Conservation (phyloP, 257 asterid genomes). For the Solanum sparsipilum region DNA sequence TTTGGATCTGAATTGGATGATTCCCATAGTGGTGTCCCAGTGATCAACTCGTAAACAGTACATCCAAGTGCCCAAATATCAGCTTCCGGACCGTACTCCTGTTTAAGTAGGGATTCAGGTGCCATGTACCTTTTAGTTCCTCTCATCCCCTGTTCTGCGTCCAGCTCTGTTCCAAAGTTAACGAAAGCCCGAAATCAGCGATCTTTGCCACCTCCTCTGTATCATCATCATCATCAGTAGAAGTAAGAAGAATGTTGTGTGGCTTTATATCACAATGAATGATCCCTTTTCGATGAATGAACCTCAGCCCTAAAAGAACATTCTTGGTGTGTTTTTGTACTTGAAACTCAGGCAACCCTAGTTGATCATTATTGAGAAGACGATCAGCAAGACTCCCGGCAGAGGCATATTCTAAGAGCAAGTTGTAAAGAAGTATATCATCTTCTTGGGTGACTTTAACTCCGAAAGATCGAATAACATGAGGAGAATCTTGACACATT, state of each 20-base stretch:
- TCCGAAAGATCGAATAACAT: not conserved
- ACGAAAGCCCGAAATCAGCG: not conserved
- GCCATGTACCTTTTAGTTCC: conserved; percentile 8
- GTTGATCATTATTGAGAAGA: not conserved
- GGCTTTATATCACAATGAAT: not conserved
- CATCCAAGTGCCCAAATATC: conserved; percentile 15
- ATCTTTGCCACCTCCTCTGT: not conserved
- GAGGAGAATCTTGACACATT: not conserved
- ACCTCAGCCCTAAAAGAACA: not conserved
- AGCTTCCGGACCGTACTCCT: not conserved
- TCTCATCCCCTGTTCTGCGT: not conserved
- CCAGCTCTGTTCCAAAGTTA: not conserved
- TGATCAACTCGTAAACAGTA: conserved; percentile 4
- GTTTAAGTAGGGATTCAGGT: not conserved
- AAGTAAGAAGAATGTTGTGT: not conserved
- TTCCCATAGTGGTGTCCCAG: not conserved
- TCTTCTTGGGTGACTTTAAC: not conserved
- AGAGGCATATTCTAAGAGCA: not conserved
- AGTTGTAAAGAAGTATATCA: not conserved
- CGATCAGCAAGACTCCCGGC: not conserved
- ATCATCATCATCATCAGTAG: not conserved
- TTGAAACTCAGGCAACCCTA: not conserved
- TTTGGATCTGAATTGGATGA: not conserved
- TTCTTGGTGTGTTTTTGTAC: not conserved
- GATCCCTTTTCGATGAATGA: not conserved